These are phyloP conservation scores for Thelonectria olida DNA, from an alignment of 2,329 filamentous ascomycete genomes.

Conservation along the genomic window DNA sequence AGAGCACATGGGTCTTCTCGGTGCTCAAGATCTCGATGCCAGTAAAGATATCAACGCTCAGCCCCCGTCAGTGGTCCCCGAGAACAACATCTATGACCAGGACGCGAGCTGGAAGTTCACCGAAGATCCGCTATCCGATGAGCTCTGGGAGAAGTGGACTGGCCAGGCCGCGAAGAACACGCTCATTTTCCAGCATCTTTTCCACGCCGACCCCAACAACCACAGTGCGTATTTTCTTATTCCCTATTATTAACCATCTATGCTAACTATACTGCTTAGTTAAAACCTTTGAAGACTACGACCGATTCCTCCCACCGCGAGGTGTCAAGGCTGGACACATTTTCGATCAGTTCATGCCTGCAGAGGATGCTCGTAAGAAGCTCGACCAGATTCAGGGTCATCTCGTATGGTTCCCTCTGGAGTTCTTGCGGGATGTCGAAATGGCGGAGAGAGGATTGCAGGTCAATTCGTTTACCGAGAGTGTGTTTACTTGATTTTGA, in stretches of 20 bases:
- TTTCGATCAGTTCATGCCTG: slow-evolving; percentile 80
- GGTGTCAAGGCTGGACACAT: slow-evolving; percentile 86
- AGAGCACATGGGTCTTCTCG: slow-evolving; percentile 86
- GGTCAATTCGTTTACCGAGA: slow-evolving; percentile 88
- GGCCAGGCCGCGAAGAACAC: slow-evolving; percentile 76
- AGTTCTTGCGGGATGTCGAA: slow-evolving; percentile 82
- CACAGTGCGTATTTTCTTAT: slow-evolving; percentile 62
- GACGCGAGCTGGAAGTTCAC: slow-evolving; percentile 73
- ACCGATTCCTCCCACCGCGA: slow-evolving; percentile 76
- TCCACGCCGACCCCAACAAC: slow-evolving; percentile 90
- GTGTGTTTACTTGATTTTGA: slow-evolving; percentile 75
- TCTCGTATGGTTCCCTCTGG: slow-evolving; percentile 93
- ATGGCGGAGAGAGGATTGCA: slow-evolving; percentile 92
- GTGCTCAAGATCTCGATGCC: slow-evolving; percentile 75
- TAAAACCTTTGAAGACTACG: slow-evolving; percentile 90
- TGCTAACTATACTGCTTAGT: slow-evolving; percentile 56
- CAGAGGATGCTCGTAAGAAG: slow-evolving; percentile 76
- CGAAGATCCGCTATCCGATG: slow-evolving; percentile 74
- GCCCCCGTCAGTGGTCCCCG: slow-evolving; percentile 72
- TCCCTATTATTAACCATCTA: not conserved
- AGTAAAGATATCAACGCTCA: slow-evolving; percentile 76
- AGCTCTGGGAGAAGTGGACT: slow-evolving; percentile 77
- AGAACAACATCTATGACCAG: slow-evolving; percentile 69
- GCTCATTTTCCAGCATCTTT: slow-evolving; percentile 78
- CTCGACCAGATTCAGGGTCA: slow-evolving; percentile 86